Conservation (phyloP, 352 stramenopile species). For the Phytophthora idaei region DNA sequence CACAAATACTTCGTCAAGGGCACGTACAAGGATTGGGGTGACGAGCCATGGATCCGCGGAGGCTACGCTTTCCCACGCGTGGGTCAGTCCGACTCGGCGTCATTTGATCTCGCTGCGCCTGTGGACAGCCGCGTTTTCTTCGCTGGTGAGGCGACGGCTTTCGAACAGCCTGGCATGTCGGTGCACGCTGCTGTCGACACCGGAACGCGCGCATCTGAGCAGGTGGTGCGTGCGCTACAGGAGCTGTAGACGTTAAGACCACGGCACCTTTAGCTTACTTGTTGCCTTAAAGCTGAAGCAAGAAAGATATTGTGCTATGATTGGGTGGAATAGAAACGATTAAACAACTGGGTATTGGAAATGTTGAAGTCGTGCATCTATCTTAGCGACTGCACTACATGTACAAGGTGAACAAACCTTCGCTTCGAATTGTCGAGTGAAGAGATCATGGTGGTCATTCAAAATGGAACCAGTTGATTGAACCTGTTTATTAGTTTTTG, state of each 20-base stretch:
- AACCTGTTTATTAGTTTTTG: constrained; percentile 38
- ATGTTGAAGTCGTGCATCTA: background rate
- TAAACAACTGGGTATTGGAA: background rate
- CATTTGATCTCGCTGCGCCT: constrained; percentile 56
- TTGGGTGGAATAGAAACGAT: background rate
- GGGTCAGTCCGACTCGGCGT: constrained; percentile 65
- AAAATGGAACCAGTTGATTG: constrained; percentile 29
- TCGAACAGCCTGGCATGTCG: constrained; percentile 82
- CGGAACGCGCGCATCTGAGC: constrained; percentile 60
- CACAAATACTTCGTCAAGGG: constrained; percentile 69
- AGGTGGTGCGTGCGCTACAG: constrained; percentile 57
- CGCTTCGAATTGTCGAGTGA: too few species aligned
- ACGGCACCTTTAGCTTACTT: too few species aligned
- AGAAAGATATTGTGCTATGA: background rate
- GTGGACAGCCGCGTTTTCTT: constrained; percentile 83
- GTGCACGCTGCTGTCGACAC: constrained; percentile 86
- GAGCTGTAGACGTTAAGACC: constrained; percentile 2
- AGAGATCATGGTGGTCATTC: background rate
- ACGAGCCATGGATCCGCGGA: constrained; percentile 69
- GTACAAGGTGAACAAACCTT: too few species aligned
- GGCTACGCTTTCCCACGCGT: constrained; percentile 83
- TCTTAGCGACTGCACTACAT: too few species aligned
- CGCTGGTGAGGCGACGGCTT: constrained; percentile 79
- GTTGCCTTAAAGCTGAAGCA: constrained; percentile 4
- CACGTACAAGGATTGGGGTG: constrained; percentile 81